These are phyloP conservation scores for Aspergillus floridensis DNA, from an alignment of 2,329 filamentous ascomycete species.

Conservation along the genomic window DNA sequence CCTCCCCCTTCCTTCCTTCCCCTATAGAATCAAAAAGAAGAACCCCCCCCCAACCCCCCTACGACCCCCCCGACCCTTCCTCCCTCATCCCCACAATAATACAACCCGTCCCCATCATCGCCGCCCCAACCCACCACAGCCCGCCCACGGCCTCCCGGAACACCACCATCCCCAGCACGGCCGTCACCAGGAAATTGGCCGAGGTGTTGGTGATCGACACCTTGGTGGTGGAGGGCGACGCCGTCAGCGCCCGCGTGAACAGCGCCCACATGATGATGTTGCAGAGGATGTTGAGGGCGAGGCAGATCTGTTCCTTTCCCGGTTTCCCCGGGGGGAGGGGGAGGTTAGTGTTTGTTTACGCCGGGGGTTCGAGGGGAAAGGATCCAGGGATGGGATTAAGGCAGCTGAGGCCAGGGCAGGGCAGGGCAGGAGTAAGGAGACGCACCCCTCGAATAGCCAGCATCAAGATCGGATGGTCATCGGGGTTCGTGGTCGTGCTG, in stretches of 20 bases:
- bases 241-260: constrained; percentile 61
- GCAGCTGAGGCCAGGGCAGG: no score
- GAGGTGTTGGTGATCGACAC: constrained; percentile 64
- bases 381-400: not conserved
- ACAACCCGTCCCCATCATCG: constrained; percentile 59
- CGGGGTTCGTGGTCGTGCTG: constrained; percentile 31
- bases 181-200: constrained; percentile 63
- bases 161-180: constrained; percentile 56
- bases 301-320: constrained; percentile 49
- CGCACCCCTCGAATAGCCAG: constrained; percentile 53
- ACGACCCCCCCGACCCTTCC: constrained; percentile 7
- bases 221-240: constrained; percentile 59
- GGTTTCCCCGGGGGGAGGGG: not conserved
- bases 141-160: constrained; percentile 57
- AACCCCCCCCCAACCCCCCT: not conserved
- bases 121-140: constrained; percentile 62
- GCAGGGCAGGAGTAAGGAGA: constrained; percentile 8
- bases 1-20: not conserved
- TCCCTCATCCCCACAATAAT: constrained; percentile 62
- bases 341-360: constrained; percentile 16
- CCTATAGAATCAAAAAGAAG: not conserved
- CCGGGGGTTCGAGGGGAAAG: not conserved
- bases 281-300: constrained; percentile 60
- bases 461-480: constrained; percentile 45
- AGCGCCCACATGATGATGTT: constrained; percentile 65